Evolutionary conservation across 441 rosid genomes (phyloP), one percentile per base, ranked within the genome.

Genomic region (Manihot esculenta): DNA sequence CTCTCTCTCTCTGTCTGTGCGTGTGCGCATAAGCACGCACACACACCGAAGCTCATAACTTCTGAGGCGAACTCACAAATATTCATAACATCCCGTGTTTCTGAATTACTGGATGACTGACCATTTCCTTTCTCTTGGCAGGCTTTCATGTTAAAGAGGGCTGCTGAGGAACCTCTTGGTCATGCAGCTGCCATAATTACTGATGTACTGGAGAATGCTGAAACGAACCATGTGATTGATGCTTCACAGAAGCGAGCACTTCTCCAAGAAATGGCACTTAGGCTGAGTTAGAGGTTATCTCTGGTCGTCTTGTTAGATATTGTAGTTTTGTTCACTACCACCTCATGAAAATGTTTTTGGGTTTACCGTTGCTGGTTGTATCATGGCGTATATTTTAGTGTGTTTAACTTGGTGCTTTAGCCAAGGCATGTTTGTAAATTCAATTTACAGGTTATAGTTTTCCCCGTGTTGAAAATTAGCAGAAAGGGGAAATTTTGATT

Each of bases 161-260:
- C 92, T 0, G 85, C 83, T 0, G 99, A 92, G 84, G 99, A 90
- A 78, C 94, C 97, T 70, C 87, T 92, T n/a, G 98, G 98, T 65
- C 98, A 92, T 77, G 99, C 99, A 70, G 91, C 97, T 10, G 94
- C 98, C 44, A 88, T 94, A 79, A 84, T 94, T 74, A 86, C 92
- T 0, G 97, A 94, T 56, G 92, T 92, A 70, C 84, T 94, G 58
- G 99, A 94, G 84, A 89, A 82, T 75, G 99, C 99, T 18, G 99
- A 91, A 79, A 87, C 91, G 24, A 85, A 80, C 74, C 87, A 87
- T 45, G 87, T 92, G 54, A 92, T 92, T 78, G 91, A 85, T 74
- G 90, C 98, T 64, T 82, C 85, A 20, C 98, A 94, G 85, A 94
- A 91, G 77, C 87, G 94, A 73, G 86, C 94, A 23, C 93, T 94